phyloP scores from a whole-genome alignment of 148 eudicot species.

The Chenopodium album region DNA sequence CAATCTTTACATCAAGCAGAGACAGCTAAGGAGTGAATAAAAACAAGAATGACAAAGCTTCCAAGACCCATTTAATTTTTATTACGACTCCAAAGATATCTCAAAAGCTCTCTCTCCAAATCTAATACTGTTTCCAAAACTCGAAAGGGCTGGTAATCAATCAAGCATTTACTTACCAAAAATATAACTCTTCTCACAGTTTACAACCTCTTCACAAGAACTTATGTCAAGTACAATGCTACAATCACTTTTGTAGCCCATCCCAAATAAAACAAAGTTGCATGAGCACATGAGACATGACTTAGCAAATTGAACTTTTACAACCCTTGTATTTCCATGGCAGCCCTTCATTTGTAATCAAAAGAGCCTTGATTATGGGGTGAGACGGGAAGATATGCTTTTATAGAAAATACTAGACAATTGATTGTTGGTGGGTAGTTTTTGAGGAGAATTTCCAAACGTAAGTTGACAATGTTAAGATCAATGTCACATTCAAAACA shows the following conservation, averaged over 20 bases:
- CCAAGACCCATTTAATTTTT: background rate
- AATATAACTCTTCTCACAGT: background rate
- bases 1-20: background rate
- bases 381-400: no score
- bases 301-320: background rate
- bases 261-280: background rate
- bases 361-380: no score
- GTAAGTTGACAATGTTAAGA: no score
- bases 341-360: no score
- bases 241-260: background rate
- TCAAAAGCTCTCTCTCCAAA: background rate
- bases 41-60: background rate
- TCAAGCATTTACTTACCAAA: no score
- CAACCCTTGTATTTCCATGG: background rate
- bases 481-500: no score
- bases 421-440: no score
- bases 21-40: background rate
- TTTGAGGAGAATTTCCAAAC: no score
- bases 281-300: no score
- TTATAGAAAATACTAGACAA: no score
- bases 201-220: background rate
- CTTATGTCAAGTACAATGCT: background rate
- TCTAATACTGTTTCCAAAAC: background rate
- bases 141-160: background rate
- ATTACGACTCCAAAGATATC: background rate